A percentile compares a stretch with the other conserved stretches of the same genome.
These are phyloP conservation scores for Nymphaea thermarum DNA, from an alignment of 164 flowering plant species.

Conservation along the genomic window DNA sequence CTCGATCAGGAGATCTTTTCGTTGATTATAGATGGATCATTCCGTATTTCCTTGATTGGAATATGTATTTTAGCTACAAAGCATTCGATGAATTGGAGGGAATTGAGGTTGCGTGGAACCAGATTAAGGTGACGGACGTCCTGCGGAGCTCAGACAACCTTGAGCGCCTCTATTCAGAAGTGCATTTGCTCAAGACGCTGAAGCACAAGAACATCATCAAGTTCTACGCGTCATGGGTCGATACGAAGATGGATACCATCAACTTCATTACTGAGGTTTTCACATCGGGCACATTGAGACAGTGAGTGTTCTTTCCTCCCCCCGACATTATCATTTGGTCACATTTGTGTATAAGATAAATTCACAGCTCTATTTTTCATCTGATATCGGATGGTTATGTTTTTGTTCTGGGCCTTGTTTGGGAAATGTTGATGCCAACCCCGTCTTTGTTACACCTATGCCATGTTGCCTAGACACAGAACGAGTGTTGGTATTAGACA, in stretches of 20 bases:
- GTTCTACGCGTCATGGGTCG: slow-evolving; percentile 89
- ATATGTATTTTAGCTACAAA: slow-evolving; percentile 41
- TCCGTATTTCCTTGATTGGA: slow-evolving; percentile 23
- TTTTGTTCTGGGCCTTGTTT: no score
- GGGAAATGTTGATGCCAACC: no score
- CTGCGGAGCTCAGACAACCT: slow-evolving; percentile 58
- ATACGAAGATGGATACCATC: slow-evolving; percentile 42
- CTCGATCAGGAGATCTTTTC: neutral
- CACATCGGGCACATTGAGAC: slow-evolving; percentile 89
- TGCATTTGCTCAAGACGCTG: slow-evolving; percentile 87
- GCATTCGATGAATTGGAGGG: slow-evolving; percentile 97
- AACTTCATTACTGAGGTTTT: slow-evolving; percentile 96
- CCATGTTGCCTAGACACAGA: no score
- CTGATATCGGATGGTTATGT: no score
- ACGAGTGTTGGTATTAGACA: no score
- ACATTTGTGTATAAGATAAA: no score
- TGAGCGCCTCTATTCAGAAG: slow-evolving; percentile 88
- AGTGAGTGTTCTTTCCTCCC: slow-evolving; percentile 37
- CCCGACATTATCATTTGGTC: no score
- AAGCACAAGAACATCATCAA: slow-evolving; percentile 96
- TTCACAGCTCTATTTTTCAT: no score
- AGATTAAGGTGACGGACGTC: slow-evolving; percentile 71
- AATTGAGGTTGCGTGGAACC: slow-evolving; percentile 99
- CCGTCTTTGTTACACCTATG: no score
- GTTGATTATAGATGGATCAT: neutral